Percentiles rank a stretch among this genome's conserved stretches.
phyloP scores from a whole-genome alignment of 371 early-diverging fungal species.

The Nematocida homosporus region DNA sequence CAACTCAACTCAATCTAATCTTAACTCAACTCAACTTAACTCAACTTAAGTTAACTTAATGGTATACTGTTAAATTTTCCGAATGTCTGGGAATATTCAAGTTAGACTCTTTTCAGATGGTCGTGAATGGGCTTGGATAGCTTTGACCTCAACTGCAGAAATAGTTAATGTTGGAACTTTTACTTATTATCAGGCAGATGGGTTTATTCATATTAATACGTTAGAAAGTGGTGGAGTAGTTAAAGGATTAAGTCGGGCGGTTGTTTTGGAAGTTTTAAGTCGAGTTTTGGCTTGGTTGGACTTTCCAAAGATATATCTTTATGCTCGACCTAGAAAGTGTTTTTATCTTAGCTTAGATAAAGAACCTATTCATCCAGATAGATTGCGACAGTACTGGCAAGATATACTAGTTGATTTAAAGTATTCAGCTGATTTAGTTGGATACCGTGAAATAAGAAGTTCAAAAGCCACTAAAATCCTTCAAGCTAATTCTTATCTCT shows the following conservation, averaged over 20 bases:
- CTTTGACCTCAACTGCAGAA: too few species aligned
- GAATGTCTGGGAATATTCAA: too few species aligned
- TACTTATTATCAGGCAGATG: not conserved
- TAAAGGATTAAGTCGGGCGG: slow-evolving; percentile 12
- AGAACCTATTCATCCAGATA: not conserved
- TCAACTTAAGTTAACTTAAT: too few species aligned
- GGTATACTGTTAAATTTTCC: too few species aligned
- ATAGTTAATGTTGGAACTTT: slow-evolving; percentile 10
- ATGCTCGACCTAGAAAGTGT: not conserved
- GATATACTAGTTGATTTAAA: slow-evolving; percentile 14
- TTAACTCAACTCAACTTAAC: too few species aligned
- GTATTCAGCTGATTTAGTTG: not conserved
- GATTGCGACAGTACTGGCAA: slow-evolving; percentile 17
- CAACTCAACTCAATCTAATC: too few species aligned
- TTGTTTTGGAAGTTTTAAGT: slow-evolving; percentile 8
- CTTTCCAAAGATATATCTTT: slow-evolving; percentile 17
- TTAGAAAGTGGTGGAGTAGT: slow-evolving; percentile 10
- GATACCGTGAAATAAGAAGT: slow-evolving; percentile 3
- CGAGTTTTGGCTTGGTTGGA: not conserved
- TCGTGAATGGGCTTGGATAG: too few species aligned
- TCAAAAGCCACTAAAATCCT: not conserved
- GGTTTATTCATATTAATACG: slow-evolving; percentile 22
- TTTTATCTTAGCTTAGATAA: slow-evolving; percentile 10
- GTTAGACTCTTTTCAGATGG: too few species aligned
- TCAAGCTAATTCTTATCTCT: not conserved